Evolutionary conservation across 2,329 filamentous ascomycete genomes (phyloP).

Genomic region (Cladosporium sp.): DNA sequence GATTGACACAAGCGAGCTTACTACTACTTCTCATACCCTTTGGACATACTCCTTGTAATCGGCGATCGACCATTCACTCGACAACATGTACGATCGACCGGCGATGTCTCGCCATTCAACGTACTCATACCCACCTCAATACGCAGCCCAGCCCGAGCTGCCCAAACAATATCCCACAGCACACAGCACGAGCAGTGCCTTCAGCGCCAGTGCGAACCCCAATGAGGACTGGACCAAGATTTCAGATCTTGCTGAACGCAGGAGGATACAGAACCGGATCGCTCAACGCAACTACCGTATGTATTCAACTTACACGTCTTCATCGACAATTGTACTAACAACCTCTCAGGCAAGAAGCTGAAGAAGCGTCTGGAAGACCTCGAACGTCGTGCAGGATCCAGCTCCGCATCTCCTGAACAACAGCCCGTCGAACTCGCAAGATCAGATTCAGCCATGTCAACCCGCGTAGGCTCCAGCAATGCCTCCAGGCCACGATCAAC

Average conservation of each 20-base stretch:
- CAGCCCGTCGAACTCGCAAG: constrained; percentile 50
- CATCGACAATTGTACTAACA: not conserved
- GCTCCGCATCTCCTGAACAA: constrained; percentile 57
- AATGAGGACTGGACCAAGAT: constrained; percentile 99
- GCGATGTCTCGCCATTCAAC: constrained; percentile 42
- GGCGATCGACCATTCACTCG: too few species aligned
- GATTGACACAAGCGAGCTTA: not conserved
- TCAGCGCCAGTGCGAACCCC: constrained; percentile 88
- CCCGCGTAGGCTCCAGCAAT: constrained; percentile 9
- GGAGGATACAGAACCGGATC: constrained; percentile 95
- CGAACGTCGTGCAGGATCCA: constrained; percentile 69
- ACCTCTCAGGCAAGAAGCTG: constrained; percentile 73
- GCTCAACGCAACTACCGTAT: constrained; percentile 95
- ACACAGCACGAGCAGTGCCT: constrained; percentile 86
- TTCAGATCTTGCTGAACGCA: constrained; percentile 88
- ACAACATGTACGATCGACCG: constrained; percentile 25
- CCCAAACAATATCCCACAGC: constrained; percentile 62
- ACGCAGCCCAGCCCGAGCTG: constrained; percentile 36
- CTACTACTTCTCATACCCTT: not conserved
- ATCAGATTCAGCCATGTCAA: constrained; percentile 16
- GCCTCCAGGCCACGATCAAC: constrained; percentile 24
- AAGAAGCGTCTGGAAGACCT: constrained; percentile 85
- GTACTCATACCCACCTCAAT: constrained; percentile 39
- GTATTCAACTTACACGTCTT: constrained; percentile 32
- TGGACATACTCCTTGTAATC: not conserved